Evolutionary conservation across 164 flowering plant genomes (phyloP).

Genomic region (Sextonia rubra): DNA sequence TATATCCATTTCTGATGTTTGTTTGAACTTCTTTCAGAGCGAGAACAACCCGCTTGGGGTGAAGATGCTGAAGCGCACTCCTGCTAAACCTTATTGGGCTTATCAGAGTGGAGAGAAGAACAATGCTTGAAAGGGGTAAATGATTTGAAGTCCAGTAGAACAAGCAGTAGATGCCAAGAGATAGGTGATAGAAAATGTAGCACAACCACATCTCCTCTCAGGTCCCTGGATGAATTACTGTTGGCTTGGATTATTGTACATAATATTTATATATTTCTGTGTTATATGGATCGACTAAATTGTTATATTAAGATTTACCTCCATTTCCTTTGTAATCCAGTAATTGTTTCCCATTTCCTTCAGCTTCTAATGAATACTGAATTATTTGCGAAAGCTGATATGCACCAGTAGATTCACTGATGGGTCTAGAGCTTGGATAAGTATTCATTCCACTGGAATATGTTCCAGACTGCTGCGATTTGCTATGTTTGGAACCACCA

Average conservation of each 20-base stretch:
- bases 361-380: no score
- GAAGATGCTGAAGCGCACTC: slow-evolving; percentile 61
- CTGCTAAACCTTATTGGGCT: slow-evolving; percentile 61
- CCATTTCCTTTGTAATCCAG: background rate
- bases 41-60: slow-evolving; percentile 72
- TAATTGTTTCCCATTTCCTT: background rate
- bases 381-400: no score
- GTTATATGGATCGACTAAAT: background rate
- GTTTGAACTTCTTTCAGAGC: slow-evolving; percentile 45
- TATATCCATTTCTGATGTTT: background rate
- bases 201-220: background rate
- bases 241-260: background rate
- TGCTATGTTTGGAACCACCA: no score
- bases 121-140: slow-evolving; percentile 28
- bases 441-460: no score
- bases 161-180: background rate
- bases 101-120: slow-evolving; percentile 21
- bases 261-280: background rate
- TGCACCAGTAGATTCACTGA: no score
- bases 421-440: no score
- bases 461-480: no score
- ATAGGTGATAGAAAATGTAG: background rate
- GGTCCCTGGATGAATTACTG: background rate
- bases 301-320: background rate
- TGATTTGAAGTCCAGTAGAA: background rate